A percentile compares a stretch with the other conserved stretches of the same genome.
Conservation (phyloP, 2,329 filamentous ascomycete species). For the Colletotrichum kahawae region DNA sequence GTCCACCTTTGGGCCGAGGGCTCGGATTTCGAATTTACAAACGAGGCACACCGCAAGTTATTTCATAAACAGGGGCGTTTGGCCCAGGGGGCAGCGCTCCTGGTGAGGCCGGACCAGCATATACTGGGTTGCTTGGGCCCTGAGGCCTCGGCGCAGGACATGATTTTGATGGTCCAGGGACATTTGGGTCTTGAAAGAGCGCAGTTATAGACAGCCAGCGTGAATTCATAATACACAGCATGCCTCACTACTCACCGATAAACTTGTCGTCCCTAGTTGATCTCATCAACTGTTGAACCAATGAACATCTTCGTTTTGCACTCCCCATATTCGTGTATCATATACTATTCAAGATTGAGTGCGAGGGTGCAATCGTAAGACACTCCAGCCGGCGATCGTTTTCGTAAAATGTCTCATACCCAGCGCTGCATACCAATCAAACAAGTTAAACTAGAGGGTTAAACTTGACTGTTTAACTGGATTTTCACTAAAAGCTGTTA, state of each 20-base stretch:
- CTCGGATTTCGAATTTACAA: not conserved
- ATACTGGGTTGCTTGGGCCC: conserved; percentile 26
- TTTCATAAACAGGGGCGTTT: conserved; percentile 29
- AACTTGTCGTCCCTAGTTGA: rapidly evolving
- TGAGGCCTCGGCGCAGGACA: not conserved
- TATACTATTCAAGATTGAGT: not conserved
- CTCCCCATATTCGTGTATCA: not conserved
- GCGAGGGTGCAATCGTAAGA: not conserved
- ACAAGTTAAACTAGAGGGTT: no score
- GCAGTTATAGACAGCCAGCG: not conserved
- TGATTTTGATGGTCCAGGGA: not conserved
- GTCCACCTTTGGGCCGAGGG: not conserved
- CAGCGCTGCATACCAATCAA: no score
- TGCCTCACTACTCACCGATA: not conserved
- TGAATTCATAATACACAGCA: not conserved
- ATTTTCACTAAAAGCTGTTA: no score
- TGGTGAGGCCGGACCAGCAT: conserved; percentile 45
- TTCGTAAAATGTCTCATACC: not conserved
- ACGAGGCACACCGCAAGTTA: not conserved
- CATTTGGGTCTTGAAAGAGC: not conserved
- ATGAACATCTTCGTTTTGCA: not conserved
- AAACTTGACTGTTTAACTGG: no score
- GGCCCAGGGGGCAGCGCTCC: conserved; percentile 27
- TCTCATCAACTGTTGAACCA: not conserved
- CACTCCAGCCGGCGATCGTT: not conserved